A percentile compares a stretch with the other conserved stretches of the same genome.
These are phyloP conservation scores for Kondoa malvinella DNA, from an alignment of 768 basidiomycete genomes.

Conservation along the genomic window DNA sequence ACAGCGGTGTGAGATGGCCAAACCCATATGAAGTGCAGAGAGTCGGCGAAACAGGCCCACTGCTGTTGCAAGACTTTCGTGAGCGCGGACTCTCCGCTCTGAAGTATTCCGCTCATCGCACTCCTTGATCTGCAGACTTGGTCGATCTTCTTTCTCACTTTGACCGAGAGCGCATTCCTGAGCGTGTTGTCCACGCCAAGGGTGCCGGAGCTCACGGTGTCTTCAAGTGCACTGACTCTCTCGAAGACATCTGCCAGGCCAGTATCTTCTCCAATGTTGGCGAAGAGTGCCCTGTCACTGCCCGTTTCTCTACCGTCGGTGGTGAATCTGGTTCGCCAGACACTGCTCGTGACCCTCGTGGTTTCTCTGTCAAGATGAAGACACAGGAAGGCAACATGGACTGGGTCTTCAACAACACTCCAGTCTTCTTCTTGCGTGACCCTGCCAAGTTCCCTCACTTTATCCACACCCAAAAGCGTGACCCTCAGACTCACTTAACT, in stretches of 20 bases:
- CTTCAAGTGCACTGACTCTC: constrained; percentile 34
- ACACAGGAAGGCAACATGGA: constrained; percentile 37
- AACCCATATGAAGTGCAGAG: constrained; percentile 37
- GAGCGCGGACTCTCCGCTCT: constrained; percentile 10
- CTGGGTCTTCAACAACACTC: constrained; percentile 32
- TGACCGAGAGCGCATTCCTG: constrained; percentile 30
- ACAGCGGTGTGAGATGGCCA: not conserved
- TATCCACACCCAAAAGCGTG: constrained; percentile 41
- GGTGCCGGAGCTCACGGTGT: constrained; percentile 45
- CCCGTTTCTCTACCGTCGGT: constrained; percentile 33
- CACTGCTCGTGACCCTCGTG: constrained; percentile 36
- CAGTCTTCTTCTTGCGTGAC: constrained; percentile 32
- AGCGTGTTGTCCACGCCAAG: constrained; percentile 65
- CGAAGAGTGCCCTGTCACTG: constrained; percentile 28
- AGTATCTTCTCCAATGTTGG: constrained; percentile 33
- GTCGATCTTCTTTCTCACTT: constrained; percentile 76
- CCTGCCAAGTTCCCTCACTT: constrained; percentile 37
- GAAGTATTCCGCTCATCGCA: not conserved
- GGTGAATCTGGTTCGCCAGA: constrained; percentile 37
- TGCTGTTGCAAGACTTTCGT: constrained; percentile 53
- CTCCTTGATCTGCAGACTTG: constrained; percentile 35
- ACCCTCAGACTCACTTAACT: constrained; percentile 78
- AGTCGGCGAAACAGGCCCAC: constrained; percentile 57
- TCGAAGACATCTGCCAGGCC: constrained; percentile 33
- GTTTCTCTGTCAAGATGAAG: constrained; percentile 36